A percentile compares a stretch with the other conserved stretches of the same genome.
Conservation (phyloP, 495 filamentous ascomycete genomes). For the Xylaria intraflava region DNA sequence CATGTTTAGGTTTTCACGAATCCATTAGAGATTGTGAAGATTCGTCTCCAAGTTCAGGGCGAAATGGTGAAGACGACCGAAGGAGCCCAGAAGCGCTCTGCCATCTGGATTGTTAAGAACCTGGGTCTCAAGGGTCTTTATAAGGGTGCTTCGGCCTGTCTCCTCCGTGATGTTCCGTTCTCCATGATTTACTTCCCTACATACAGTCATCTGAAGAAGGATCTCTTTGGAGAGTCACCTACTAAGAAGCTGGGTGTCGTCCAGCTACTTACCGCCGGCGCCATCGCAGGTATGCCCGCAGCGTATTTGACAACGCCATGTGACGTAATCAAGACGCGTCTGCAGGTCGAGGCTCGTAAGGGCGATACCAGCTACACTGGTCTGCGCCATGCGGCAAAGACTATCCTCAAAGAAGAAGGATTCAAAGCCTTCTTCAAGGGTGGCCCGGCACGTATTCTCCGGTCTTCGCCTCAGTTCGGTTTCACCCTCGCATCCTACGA, state of each 20-base stretch:
- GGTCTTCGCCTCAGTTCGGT: slow-evolving; percentile 94
- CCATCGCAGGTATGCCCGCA: slow-evolving; percentile 97
- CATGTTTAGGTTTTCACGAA: slow-evolving; percentile 78
- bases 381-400: slow-evolving; percentile 77
- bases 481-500: slow-evolving; percentile 96
- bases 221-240: slow-evolving; percentile 85
- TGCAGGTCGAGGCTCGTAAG: slow-evolving; percentile 95
- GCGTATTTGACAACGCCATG: slow-evolving; percentile 96
- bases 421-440: slow-evolving; percentile 98
- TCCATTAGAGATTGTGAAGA: slow-evolving; percentile 98
- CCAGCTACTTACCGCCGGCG: slow-evolving; percentile 89
- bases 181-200: slow-evolving; percentile 98
- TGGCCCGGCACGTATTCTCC: slow-evolving; percentile 85
- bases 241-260: slow-evolving; percentile 86
- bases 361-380: slow-evolving; percentile 81
- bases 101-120: slow-evolving; percentile 95
- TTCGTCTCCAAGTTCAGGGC: slow-evolving; percentile 94
- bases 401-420: slow-evolving; percentile 83
- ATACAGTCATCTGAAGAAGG: slow-evolving; percentile 88
- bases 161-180: slow-evolving; percentile 94
- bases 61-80: slow-evolving; percentile 87
- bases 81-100: slow-evolving; percentile 73
- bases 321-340: slow-evolving; percentile 97
- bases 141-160: slow-evolving; percentile 93
- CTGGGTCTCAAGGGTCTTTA: slow-evolving; percentile 93